These are phyloP conservation scores for Geosmithia flava DNA, from an alignment of 2,329 filamentous ascomycete genomes.

Conservation along the genomic window DNA sequence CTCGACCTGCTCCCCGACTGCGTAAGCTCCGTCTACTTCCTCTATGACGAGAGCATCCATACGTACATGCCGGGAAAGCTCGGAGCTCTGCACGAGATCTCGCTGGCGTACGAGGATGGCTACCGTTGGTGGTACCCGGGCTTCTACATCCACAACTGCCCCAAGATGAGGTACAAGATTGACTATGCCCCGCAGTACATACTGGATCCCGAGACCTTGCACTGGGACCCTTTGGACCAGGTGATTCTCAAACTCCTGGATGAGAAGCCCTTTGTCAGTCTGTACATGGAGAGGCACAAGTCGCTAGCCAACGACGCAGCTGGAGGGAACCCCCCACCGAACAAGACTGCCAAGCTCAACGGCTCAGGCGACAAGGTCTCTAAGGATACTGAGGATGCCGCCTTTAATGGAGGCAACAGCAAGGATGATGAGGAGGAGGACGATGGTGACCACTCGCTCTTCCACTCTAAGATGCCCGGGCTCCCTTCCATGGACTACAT, in stretches of 20 bases:
- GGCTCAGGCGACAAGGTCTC: slow-evolving; percentile 1
- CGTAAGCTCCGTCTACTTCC: slow-evolving; percentile 73
- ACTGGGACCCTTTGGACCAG: slow-evolving; percentile 48
- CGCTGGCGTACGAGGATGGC: slow-evolving; percentile 53
- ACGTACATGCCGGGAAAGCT: slow-evolving; percentile 62
- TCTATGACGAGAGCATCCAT: slow-evolving; percentile 67
- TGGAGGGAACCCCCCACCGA: not conserved
- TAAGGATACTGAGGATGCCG: not conserved
- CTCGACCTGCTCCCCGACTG: slow-evolving; percentile 65
- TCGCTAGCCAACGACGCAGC: not conserved
- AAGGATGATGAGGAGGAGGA: slow-evolving; percentile 10
- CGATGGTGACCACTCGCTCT: slow-evolving; percentile 26
- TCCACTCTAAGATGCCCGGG: slow-evolving; percentile 55
- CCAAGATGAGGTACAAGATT: slow-evolving; percentile 78
- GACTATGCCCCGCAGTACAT: slow-evolving; percentile 66
- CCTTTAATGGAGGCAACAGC: slow-evolving; percentile 2
- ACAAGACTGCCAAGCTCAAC: not conserved
- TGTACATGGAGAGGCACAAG: slow-evolving; percentile 21
- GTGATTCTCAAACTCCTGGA: slow-evolving; percentile 37
- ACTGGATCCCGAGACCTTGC: slow-evolving; percentile 53
- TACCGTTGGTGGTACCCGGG: slow-evolving; percentile 72
- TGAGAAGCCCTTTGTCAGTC: slow-evolving; percentile 41
- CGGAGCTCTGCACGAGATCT: slow-evolving; percentile 61
- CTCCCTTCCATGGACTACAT: slow-evolving; percentile 44
- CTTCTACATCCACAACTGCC: slow-evolving; percentile 70